A percentile compares a stretch with the other conserved stretches of the same genome.
phyloP scores from a whole-genome alignment of 2,329 filamentous ascomycete genomes.

The Harringtonia aguacate region DNA sequence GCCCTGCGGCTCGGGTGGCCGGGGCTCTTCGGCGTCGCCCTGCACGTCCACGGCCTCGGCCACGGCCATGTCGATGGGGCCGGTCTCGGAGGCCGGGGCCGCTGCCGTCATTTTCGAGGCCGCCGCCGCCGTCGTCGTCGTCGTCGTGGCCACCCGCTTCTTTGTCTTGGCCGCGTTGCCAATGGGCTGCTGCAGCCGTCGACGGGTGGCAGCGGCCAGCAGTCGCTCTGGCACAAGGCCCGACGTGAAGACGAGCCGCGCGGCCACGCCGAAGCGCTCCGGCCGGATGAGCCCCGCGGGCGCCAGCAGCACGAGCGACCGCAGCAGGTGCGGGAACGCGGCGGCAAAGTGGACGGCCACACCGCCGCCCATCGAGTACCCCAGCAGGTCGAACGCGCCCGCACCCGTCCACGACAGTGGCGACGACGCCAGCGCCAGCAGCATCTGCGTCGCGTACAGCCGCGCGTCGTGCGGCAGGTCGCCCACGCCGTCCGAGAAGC shows the following conservation, averaged over 20 bases:
- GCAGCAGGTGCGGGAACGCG: constrained; percentile 60
- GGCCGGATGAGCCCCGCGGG: constrained; percentile 63
- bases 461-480: constrained; percentile 61
- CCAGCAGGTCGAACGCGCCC: constrained; percentile 53
- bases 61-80: constrained; percentile 18
- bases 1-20: constrained; percentile 13
- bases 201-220: constrained; percentile 34
- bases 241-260: constrained; percentile 41
- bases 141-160: not conserved
- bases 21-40: constrained; percentile 9
- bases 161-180: constrained; percentile 19
- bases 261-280: constrained; percentile 37
- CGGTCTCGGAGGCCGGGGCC: constrained; percentile 6
- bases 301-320: constrained; percentile 63
- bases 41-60: constrained; percentile 27
- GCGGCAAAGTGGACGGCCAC: constrained; percentile 65
- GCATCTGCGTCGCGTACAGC: constrained; percentile 62
- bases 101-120: not conserved
- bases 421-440: constrained; percentile 61
- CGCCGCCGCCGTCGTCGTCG: not conserved
- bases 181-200: constrained; percentile 39
- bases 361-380: constrained; percentile 75
- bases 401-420: constrained; percentile 54
- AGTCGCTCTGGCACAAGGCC: constrained; percentile 43
- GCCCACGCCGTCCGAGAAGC: constrained; percentile 53